Evolutionary conservation across 768 basidiomycete species (phyloP), one percentile per base, ranked within the genome.

Genomic region (Lentinula guzmanii): DNA sequence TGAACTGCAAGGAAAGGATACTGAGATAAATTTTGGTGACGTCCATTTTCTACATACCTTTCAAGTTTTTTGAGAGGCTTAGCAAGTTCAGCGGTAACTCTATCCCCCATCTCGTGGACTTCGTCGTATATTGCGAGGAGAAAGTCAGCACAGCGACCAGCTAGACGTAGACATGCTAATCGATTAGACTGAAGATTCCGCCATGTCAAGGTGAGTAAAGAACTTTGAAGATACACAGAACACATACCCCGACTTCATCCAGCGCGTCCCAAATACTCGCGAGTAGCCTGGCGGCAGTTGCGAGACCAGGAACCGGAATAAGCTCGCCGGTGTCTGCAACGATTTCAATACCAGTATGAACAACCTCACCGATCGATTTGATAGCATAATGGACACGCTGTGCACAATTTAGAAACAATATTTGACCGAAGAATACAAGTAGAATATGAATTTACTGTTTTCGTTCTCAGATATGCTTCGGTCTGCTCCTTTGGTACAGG

Each of bases 141-240:
- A 34, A 79, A 72, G 16, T 73, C 76, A 0, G 82, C 82, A 62
- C 79, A 82, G 24, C 81, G 79, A 61, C 80, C 79, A 0, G 79
- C 79, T 34, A 83, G 70, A n/a, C 79, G 80, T 55, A 83, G 67
- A 65, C 78, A 82, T 4, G 79, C 75, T 9, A 80, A 67, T n/a
- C 79, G 73, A 62, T 83, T 83, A 39, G 75, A 74, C 81, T 82
- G 57, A 28, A 41, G 3, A 35, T n/a, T 34, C 13, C 37, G 16
- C 18, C 18, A 11, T 21, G n/a, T 7, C 21, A 51, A 35, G 16
- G 16, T 33, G 37, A 24, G 8, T 51, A 13, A 35, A 13, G 21
- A 46, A 35, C 7, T 18, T 9, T 34, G n/a, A 6, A 52, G 18
- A 37, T 5, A 42, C 7, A 37, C 4, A 39, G 15, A 7, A 6